phyloP scores from a whole-genome alignment of 495 filamentous ascomycete genomes.

The Bathelium albidoporum region DNA sequence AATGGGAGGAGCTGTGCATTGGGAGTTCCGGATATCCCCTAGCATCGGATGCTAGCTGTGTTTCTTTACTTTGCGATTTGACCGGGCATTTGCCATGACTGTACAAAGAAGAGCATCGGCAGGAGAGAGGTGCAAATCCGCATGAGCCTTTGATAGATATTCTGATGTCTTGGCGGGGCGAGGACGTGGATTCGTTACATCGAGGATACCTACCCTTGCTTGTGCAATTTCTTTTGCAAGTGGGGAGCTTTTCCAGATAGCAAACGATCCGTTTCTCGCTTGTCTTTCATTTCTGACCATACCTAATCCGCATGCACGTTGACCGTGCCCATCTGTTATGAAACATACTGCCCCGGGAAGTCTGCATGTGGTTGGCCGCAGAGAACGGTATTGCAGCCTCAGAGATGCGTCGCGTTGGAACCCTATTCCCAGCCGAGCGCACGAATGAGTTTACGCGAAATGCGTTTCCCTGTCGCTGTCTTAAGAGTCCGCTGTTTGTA shows the following conservation, averaged over 20 bases:
- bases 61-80: slow-evolving; percentile 11
- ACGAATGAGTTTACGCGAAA: no score
- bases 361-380: no score
- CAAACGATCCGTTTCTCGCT: neutral
- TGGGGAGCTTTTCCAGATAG: neutral
- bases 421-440: no score
- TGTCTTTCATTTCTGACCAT: neutral
- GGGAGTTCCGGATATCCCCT: slow-evolving; percentile 6
- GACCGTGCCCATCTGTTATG: slow-evolving; percentile 1
- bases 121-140: slow-evolving; percentile 4
- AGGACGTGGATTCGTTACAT: slow-evolving; percentile 6
- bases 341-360: no score
- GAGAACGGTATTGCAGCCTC: no score
- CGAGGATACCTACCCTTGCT: slow-evolving; percentile 5
- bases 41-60: slow-evolving; percentile 23
- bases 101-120: slow-evolving; percentile 3
- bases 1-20: neutral
- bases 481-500: no score
- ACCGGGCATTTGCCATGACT: neutral
- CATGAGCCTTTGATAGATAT: slow-evolving; percentile 5
- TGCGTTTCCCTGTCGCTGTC: no score
- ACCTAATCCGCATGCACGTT: neutral
- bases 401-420: no score
- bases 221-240: neutral
- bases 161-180: neutral